Percentiles rank a stretch among this genome's conserved stretches.
Conservation (phyloP, 2,329 filamentous ascomycete genomes). For the Exophiala mesophila region DNA sequence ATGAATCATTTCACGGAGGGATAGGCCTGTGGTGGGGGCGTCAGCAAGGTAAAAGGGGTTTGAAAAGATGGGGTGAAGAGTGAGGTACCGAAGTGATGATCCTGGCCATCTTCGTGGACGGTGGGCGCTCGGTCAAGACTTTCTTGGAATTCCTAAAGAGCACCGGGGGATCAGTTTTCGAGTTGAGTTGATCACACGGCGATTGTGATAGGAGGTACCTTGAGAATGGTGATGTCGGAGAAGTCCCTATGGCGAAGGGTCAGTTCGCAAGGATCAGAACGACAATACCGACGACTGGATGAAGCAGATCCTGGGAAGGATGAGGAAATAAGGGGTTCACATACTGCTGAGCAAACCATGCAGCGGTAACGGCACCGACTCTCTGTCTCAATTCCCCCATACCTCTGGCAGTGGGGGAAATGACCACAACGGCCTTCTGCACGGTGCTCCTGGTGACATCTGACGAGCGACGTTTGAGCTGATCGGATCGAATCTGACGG, state of each 20-base stretch:
- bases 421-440: conserved; percentile 94
- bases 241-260: conserved; percentile 76
- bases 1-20: conserved; percentile 82
- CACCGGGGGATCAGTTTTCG: neutral
- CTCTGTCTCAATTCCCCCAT: conserved; percentile 90
- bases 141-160: conserved; percentile 74
- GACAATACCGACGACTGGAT: conserved; percentile 1
- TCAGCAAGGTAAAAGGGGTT: too few species aligned
- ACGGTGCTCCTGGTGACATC: conserved; percentile 97
- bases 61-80: too few species aligned
- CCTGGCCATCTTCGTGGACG: conserved; percentile 66
- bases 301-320: too few species aligned
- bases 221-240: conserved; percentile 80
- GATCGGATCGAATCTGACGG: conserved; percentile 75
- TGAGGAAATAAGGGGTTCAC: conserved; percentile 23
- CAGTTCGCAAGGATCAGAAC: too few species aligned
- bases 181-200: neutral
- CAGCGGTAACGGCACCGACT: conserved; percentile 81
- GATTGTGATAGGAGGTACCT: conserved; percentile 39
- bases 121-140: conserved; percentile 60
- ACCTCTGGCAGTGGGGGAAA: conserved; percentile 82
- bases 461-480: conserved; percentile 69
- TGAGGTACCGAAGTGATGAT: conserved; percentile 85
- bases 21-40: conserved; percentile 57
- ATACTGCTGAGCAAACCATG: conserved; percentile 88